Conservation (phyloP, 73 alveolate genomes). For the Paramecium biaurelia region DNA sequence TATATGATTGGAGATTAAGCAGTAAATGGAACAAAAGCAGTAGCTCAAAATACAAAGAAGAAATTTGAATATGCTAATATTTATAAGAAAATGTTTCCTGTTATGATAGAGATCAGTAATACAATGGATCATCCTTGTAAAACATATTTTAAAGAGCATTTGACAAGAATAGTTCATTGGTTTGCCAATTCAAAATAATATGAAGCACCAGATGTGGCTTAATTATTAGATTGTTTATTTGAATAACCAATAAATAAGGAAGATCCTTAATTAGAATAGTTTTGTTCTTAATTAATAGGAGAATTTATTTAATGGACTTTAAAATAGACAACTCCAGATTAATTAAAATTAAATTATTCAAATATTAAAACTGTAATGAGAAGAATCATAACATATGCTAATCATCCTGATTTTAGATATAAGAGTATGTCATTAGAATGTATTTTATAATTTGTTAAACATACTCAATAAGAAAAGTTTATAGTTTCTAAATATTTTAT, state of each 20-base stretch:
- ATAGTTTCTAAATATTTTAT: background rate
- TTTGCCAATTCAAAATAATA: slow-evolving; percentile 87
- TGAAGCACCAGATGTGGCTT: slow-evolving; percentile 89
- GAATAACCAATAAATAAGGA: slow-evolving; percentile 83
- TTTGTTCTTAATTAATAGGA: slow-evolving; percentile 85
- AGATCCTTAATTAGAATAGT: slow-evolving; percentile 80
- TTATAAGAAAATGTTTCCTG: slow-evolving; percentile 78
- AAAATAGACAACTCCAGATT: slow-evolving; percentile 70
- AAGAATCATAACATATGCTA: slow-evolving; percentile 88
- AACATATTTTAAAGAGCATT: background rate
- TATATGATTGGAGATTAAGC: slow-evolving; percentile 92
- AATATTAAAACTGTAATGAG: slow-evolving; percentile 90
- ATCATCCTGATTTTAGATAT: slow-evolving; percentile 90
- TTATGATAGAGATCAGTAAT: slow-evolving; percentile 63
- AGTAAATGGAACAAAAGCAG: slow-evolving; percentile 22
- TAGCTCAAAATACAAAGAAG: slow-evolving; percentile 54
- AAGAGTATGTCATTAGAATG: slow-evolving; percentile 30
- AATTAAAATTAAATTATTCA: slow-evolving; percentile 71
- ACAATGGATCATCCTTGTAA: slow-evolving; percentile 59
- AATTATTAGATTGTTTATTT: slow-evolving; percentile 85
- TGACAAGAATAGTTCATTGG: slow-evolving; percentile 80
- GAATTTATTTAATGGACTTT: slow-evolving; percentile 92
- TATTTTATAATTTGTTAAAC: background rate
- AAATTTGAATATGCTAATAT: slow-evolving; percentile 82
- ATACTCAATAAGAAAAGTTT: slow-evolving; percentile 12